Base-by-base conservation (phyloP, 805 yeast species). In the Cyberlindnera bimundalis region DNA sequence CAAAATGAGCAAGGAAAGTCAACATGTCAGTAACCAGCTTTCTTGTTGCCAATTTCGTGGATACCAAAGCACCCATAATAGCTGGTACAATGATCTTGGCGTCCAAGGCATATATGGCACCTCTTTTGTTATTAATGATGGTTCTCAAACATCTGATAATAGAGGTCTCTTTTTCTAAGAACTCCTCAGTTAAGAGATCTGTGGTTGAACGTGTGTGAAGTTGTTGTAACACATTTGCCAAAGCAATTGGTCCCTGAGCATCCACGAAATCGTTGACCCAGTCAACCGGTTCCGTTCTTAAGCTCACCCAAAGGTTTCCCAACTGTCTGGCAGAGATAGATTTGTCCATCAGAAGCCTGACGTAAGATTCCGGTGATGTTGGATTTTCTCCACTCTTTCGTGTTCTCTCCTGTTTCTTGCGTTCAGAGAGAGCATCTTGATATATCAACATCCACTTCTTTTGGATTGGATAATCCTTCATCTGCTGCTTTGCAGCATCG, bases 391-490 rank as follows among this genome's bases (percentile, higher is more conserved):
- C 52, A 39, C 50, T 41, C 43, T 51, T 44, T 30, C 48, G 56
- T 13, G 69, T 62, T 32, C 70, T 60, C 41, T 67, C 66, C 39
- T 61, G 55, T 50, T 82, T 78, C 53, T 82, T 83, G 53, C 70
- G 70, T 54, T 89, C 96, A 6, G 90, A 76, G 33, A 86, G 71
- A 18, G 83, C 79, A 60, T 89, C 96, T 60, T 90, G 97, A 50
- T 84, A 79, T 29, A 90, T 82, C 50, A 90, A 71, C 82, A 86
- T 80, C 96, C 96, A 89, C 63, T 91, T 91, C 53, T 88, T 86
- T 35, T 83, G 86, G 0, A 77, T 66, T 31, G 84, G 76, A 57
- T 84, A 89, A 51, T 74, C 75, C 54, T 78, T 70, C 84, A 91
- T 79, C 56, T 86, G 93, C 41, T 70, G 74, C 50, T 81, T 80